phyloP scores from a whole-genome alignment of 2,329 filamentous ascomycete genomes.

The Ampelomyces quisqualis region DNA sequence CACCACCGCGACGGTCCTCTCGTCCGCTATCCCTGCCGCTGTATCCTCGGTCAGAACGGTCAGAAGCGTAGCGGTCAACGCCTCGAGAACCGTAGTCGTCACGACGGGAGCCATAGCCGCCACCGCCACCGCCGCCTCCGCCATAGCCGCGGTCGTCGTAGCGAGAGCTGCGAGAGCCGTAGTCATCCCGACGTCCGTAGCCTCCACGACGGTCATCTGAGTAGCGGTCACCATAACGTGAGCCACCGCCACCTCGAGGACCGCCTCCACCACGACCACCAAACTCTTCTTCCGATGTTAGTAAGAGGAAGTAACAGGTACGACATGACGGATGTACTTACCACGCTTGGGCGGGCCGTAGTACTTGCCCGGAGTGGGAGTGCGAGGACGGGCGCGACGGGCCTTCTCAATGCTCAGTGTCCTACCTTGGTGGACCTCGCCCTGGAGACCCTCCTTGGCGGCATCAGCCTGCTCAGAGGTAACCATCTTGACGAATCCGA shows the following conservation, averaged over 20 bases:
- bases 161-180: constrained; percentile 44
- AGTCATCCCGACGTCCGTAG: constrained; percentile 50
- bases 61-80: constrained; percentile 61
- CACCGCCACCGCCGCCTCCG: constrained; percentile 63
- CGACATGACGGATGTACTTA: constrained; percentile 51
- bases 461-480: constrained; percentile 93
- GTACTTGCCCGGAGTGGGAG: constrained; percentile 97
- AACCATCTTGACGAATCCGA: constrained; percentile 99
- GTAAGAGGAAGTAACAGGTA: constrained; percentile 4
- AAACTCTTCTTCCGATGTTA: constrained; percentile 44
- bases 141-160: constrained; percentile 52
- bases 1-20: constrained; percentile 54
- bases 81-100: constrained; percentile 44
- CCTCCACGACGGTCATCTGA: constrained; percentile 50
- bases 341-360: constrained; percentile 97
- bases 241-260: constrained; percentile 50
- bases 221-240: constrained; percentile 52
- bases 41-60: constrained; percentile 60
- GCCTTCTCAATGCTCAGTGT: constrained; percentile 99
- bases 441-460: constrained; percentile 92
- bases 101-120: constrained; percentile 47
- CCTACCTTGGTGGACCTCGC: constrained; percentile 90
- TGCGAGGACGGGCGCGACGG: constrained; percentile 88
- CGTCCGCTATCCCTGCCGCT: constrained; percentile 55
- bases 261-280: constrained; percentile 50